phyloP scores from a whole-genome alignment of 2,329 filamentous ascomycete species.

The Aureobasidium sp. region DNA sequence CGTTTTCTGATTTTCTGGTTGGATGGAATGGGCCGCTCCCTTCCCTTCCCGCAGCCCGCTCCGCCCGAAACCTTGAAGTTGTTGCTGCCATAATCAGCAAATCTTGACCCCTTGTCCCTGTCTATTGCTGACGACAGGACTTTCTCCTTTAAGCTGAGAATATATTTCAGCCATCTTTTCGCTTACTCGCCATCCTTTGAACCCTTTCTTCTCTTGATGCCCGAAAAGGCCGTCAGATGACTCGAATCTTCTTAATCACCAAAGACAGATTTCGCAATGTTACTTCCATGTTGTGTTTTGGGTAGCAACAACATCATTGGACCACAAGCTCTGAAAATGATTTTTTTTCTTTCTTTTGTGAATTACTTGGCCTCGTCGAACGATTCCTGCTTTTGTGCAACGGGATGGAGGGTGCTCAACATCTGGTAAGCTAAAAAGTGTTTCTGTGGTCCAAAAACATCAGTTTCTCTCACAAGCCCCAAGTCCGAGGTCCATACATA shows the following conservation, averaged over 20 bases:
- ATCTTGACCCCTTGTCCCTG: background rate
- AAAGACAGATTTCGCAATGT: background rate
- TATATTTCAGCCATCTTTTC: background rate
- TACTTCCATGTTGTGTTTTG: background rate
- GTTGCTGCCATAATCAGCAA: background rate
- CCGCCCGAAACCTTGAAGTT: constrained; percentile 5
- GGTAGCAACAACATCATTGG: background rate
- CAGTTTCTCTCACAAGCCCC: background rate
- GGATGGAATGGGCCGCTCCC: constrained; percentile 7
- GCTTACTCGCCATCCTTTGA: background rate
- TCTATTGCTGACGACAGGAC: background rate
- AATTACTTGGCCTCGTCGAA: no score
- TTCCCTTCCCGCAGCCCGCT: background rate
- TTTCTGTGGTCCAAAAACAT: background rate
- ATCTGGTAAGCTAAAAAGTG: background rate
- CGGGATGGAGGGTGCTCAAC: background rate
- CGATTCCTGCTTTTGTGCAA: background rate
- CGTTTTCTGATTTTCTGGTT: background rate
- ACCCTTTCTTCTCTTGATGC: background rate
- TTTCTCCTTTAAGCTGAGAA: background rate
- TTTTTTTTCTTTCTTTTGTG: background rate
- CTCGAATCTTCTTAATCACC: background rate
- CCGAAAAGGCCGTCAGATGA: background rate
- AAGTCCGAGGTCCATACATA: background rate
- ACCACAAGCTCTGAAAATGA: background rate